A percentile compares a stretch with the other conserved stretches of the same genome.
Evolutionary conservation across 2,329 filamentous ascomycete genomes (phyloP).

Genomic region (Fusarium protoensiforme): DNA sequence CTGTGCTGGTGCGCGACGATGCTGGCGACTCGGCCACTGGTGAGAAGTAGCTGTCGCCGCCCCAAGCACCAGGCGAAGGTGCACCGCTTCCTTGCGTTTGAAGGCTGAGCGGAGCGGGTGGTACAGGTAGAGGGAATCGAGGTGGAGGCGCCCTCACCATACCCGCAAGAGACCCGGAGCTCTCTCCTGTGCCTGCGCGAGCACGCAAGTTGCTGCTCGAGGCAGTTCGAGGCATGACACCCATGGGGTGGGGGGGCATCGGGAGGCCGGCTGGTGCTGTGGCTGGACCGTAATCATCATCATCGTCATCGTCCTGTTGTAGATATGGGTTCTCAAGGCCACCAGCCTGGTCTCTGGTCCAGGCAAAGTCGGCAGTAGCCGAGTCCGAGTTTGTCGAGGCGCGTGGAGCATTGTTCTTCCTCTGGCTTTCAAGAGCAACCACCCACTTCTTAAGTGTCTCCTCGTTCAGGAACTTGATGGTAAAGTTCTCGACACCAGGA

Average conservation of each 20-base stretch:
- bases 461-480: constrained; percentile 92
- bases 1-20: constrained; percentile 78
- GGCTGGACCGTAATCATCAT: constrained; percentile 61
- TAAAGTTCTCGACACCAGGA: constrained; percentile 93
- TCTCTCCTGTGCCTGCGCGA: constrained; percentile 81
- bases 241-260: constrained; percentile 41
- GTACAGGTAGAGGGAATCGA: constrained; percentile 75
- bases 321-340: constrained; percentile 86
- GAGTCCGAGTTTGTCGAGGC: constrained; percentile 59
- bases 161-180: constrained; percentile 66
- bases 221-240: constrained; percentile 54
- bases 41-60: constrained; percentile 92
- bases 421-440: constrained; percentile 79
- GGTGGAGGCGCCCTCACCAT: constrained; percentile 72
- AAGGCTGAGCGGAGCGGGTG: constrained; percentile 71
- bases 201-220: constrained; percentile 81
- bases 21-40: constrained; percentile 83
- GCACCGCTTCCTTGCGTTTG: constrained; percentile 65
- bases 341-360: constrained; percentile 75
- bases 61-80: constrained; percentile 70
- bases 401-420: constrained; percentile 69
- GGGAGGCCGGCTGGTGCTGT: constrained; percentile 51
- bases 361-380: constrained; percentile 79
- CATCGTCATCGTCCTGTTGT: constrained; percentile 68
- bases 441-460: constrained; percentile 96